Evolutionary conservation across 768 basidiomycete species (phyloP), one percentile per base, ranked within the genome.

Genomic region (Bullera alba): DNA sequence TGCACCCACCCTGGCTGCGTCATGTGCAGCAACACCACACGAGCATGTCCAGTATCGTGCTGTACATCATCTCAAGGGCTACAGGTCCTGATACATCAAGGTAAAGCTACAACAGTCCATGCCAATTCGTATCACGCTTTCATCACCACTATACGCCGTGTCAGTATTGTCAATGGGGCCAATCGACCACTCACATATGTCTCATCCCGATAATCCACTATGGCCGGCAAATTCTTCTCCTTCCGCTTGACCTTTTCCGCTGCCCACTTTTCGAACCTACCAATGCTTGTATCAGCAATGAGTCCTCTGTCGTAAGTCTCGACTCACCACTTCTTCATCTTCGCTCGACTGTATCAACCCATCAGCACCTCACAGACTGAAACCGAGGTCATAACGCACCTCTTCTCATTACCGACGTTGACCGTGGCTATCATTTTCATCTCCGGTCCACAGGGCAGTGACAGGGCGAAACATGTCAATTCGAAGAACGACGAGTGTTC

Each of bases 401-500:
- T 71, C 55, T 68, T 67, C 54, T 71, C 71, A 43, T 72, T 72
- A 2, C 68, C 68, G 3, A 74, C 69, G 46, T 73, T 74, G 22
- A 74, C 95, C 0, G 95, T 97, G 8, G 95, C 87, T 61, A 97
- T 92, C 79, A 97, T 93, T 68, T 81, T 84, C 0, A 75, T 78
- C 23, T 71, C 85, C 83, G 93, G 56, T 81, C 80, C 72, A n/a
- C n/a, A n/a, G 35, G 70, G 72, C 36, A 90, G 77, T 17, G 87
- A 89, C 73, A 96, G 79, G 3, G 90, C 89, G 69, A 96, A 96
- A 69, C 89, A 92, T 10, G 90, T 93, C 56, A 93, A 77, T 73
- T 97, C 93, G 61, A 87, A 87, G 73, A 96, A 96, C 28, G 87
- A 90, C 27, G 87, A 89, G 70, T 97, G 93, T 67, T 97, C 95